phyloP scores from a whole-genome alignment of 148 eudicot genomes.

The Bassia scoparia region DNA sequence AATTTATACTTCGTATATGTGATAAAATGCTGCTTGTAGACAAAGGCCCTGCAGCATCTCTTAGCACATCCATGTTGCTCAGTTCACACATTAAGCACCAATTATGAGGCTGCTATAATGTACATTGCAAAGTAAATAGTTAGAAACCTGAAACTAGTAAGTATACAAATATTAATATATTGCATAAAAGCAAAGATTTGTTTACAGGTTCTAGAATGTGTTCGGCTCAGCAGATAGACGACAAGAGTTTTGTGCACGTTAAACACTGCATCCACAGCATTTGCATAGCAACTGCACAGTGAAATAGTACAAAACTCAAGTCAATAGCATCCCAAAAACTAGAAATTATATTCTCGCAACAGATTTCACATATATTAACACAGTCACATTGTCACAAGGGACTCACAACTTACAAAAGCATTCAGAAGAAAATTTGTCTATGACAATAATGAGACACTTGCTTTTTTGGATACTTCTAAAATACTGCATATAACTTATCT shows the following conservation, averaged over 20 bases:
- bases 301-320: constrained; percentile 21
- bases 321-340: background rate
- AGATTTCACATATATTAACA: background rate
- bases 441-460: no score
- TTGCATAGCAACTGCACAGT: constrained; percentile 89
- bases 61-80: constrained; percentile 75
- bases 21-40: constrained; percentile 71
- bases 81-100: constrained; percentile 97
- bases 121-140: constrained; percentile 17
- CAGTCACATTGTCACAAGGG: no score
- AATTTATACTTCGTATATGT: constrained; percentile 64
- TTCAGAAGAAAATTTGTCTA: no score
- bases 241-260: constrained; percentile 83
- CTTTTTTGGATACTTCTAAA: no score
- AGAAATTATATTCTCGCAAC: no score
- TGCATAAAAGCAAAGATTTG: constrained; percentile 20
- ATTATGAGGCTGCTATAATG: constrained; percentile 48
- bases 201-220: constrained; percentile 83
- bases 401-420: background rate
- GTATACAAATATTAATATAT: background rate
- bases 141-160: constrained; percentile 9
- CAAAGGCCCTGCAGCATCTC: constrained; percentile 69
- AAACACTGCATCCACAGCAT: constrained; percentile 94
- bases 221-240: constrained; percentile 61
- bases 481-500: no score